Evolutionary conservation across 148 eudicot species (phyloP), one percentile per base, ranked within the genome.

Genomic region (Amaranthus hypochondriacus): DNA sequence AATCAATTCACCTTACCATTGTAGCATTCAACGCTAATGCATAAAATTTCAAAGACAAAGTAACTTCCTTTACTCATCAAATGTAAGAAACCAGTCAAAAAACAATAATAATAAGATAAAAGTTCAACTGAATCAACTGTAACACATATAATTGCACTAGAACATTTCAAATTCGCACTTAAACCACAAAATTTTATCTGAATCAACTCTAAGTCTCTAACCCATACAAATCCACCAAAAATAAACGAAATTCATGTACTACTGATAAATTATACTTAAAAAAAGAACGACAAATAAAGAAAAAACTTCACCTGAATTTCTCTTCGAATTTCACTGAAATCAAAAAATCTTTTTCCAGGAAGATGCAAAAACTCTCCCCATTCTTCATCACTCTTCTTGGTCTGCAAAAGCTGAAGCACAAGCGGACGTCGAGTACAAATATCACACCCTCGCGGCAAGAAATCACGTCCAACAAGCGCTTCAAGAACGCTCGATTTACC

Each of bases 401-500:
- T 85, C 84, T 90, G 98, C 72, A 87, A 70, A 5, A 93, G 84
- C 86, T 93, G 98, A 39, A 93, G 84, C 73, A 93, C 90, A 12
- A 93, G 87, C 61, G 98, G 98, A 6, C 98, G 87, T 4, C 98
- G 89, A 13, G 98, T 93, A 48, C 98, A 93, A 18, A 93, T 89
- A 48, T 89, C 98, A 5, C 80, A 78, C 0, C 98, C 94, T n/a
- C 98, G 82, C 1, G 98, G 98, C 72, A 93, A 75, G 80, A 93
- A 93, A 72, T 93, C 98, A 7, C 98, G 96, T 68, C 96, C 98
- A 2, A 89, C 98, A 2, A 90, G 90, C 56, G 96, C 87, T 68
- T 93, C 98, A 2, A 93, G 86, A 49, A 93, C 98, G 69, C 96
- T 90, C 50, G 98, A 93, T 75, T 93, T 93, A 5, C 98, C 98